Evolutionary conservation across 2,329 filamentous ascomycete species (phyloP).

Genomic region (Aspergillus sp.): DNA sequence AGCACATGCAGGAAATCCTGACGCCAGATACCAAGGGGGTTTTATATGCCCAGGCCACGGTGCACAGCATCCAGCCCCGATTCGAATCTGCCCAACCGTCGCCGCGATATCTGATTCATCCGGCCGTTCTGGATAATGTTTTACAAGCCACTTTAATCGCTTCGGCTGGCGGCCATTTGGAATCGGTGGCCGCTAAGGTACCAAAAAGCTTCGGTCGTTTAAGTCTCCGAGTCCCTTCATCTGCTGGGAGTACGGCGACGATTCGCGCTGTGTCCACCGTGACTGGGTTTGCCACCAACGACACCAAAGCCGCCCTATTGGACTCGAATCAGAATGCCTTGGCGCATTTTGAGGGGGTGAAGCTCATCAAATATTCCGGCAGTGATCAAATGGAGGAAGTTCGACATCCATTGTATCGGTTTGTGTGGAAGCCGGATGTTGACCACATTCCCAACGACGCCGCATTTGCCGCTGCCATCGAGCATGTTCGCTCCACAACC

Average conservation of each 20-base stretch:
- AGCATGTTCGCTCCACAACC: background rate
- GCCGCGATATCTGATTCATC: background rate
- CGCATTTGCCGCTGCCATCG: background rate
- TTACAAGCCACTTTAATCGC: background rate
- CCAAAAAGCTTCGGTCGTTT: background rate
- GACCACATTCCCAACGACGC: background rate
- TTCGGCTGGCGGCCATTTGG: background rate
- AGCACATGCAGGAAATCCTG: background rate
- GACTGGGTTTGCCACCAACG: background rate
- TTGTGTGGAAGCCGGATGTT: background rate
- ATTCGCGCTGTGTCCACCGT: background rate
- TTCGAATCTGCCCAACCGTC: background rate
- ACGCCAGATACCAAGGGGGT: background rate
- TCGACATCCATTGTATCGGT: background rate
- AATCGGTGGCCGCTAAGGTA: background rate
- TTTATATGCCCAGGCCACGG: background rate
- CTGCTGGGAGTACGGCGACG: background rate
- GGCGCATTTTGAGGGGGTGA: background rate
- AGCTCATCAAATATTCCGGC: background rate
- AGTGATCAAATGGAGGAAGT: background rate
- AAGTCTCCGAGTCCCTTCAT: background rate
- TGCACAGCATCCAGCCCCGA: background rate
- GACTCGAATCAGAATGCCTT: background rate
- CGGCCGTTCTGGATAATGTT: background rate
- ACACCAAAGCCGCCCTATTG: background rate